phyloP scores from a whole-genome alignment of 164 flowering plant species.

The Paratinospora sagittata region DNA sequence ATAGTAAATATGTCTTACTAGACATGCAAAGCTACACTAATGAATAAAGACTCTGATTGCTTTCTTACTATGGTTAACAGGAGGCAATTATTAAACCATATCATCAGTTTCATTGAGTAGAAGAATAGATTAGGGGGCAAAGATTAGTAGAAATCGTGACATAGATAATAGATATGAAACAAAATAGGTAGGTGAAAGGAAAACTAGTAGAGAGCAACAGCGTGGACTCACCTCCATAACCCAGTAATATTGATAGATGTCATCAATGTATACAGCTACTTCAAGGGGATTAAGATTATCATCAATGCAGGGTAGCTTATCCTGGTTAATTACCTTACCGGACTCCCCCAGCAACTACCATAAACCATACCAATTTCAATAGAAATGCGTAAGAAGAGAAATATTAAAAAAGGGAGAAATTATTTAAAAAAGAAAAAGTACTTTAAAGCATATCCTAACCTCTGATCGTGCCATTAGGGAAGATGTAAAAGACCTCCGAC shows the following conservation, averaged over 20 bases:
- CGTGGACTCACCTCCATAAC: constrained; percentile 56
- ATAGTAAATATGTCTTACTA: neutral
- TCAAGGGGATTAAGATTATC: constrained; percentile 66
- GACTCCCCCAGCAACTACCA: constrained; percentile 37
- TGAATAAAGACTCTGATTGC: neutral
- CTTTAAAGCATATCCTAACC: constrained; percentile 29
- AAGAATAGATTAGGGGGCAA: neutral
- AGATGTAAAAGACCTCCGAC: constrained; percentile 73
- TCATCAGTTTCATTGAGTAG: neutral
- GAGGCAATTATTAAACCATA: neutral
- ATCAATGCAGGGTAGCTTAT: constrained; percentile 59
- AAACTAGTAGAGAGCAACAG: neutral
- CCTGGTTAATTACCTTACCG: constrained; percentile 24
- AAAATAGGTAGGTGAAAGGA: neutral
- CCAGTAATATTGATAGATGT: constrained; percentile 85
- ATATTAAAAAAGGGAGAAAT: neutral
- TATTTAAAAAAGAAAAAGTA: neutral
- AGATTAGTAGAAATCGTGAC: neutral
- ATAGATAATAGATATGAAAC: neutral
- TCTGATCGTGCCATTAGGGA: constrained; percentile 49
- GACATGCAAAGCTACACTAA: neutral
- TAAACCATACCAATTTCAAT: constrained; percentile 4
- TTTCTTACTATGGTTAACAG: neutral
- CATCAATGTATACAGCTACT: constrained; percentile 86
- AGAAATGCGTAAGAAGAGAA: constrained; percentile 1